A percentile compares a stretch with the other conserved stretches of the same genome.
Evolutionary conservation across 2,329 filamentous ascomycete species (phyloP).

Genomic region (Aurifilum marmelostoma): DNA sequence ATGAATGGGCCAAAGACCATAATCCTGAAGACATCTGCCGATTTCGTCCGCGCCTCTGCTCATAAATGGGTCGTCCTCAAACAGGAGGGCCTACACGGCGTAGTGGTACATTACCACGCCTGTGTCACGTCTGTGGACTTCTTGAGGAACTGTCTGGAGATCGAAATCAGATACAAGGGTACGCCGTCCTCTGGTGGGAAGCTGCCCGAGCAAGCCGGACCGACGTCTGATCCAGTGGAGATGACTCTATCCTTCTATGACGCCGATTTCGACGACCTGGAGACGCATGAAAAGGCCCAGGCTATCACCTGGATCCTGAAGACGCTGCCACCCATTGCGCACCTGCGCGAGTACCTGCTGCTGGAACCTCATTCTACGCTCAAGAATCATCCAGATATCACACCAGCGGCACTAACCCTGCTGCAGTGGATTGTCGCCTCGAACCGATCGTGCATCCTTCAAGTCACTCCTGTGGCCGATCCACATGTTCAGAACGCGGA

Average conservation of each 20-base stretch:
- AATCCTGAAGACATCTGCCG: neutral
- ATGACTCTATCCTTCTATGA: conserved; percentile 48
- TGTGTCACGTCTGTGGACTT: conserved; percentile 16
- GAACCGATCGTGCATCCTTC: conserved; percentile 83
- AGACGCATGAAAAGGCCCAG: conserved; percentile 47
- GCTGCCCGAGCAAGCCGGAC: too few relatives aligned
- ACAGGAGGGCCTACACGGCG: neutral
- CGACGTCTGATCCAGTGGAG: neutral
- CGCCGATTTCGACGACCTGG: conserved; percentile 60
- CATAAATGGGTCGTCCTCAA: conserved; percentile 21
- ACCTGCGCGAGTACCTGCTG: conserved; percentile 58
- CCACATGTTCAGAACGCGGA: conserved; percentile 42
- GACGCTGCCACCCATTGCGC: conserved; percentile 62
- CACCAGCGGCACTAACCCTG: conserved; percentile 67
- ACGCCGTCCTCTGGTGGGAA: too few relatives aligned
- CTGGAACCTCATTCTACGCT: conserved; percentile 45
- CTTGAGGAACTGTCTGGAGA: neutral
- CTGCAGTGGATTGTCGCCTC: conserved; percentile 89
- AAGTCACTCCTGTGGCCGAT: conserved; percentile 50
- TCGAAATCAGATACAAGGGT: neutral
- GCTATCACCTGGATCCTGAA: conserved; percentile 58
- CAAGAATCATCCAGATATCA: conserved; percentile 56
- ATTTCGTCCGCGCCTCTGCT: conserved; percentile 5
- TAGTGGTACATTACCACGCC: conserved; percentile 7
- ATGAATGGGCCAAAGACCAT: neutral